Evolutionary conservation across 768 basidiomycete genomes (phyloP).

Genomic region (Leccinum rimulosum): DNA sequence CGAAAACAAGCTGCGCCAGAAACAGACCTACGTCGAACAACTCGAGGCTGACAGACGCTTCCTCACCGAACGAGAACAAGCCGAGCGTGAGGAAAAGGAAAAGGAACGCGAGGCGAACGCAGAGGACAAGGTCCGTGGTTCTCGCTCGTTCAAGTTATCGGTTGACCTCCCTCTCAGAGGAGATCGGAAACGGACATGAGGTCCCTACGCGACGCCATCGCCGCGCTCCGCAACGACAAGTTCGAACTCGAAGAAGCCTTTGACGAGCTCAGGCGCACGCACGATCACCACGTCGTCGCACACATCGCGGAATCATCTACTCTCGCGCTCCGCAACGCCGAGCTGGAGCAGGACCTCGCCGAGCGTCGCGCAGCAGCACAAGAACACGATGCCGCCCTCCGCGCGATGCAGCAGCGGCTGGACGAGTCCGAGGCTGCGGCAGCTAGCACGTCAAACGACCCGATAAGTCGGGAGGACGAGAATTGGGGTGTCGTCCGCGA

Average conservation of each 20-base stretch:
- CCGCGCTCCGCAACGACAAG: conserved; percentile 52
- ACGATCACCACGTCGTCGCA: conserved; percentile 47
- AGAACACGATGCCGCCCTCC: conserved; percentile 38
- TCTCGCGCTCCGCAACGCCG: conserved; percentile 42
- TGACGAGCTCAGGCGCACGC: conserved; percentile 43
- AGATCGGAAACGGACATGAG: conserved; percentile 52
- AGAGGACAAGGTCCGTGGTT: conserved; percentile 57
- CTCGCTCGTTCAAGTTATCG: not conserved
- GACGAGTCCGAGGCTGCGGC: conserved; percentile 42
- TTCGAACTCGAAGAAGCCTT: conserved; percentile 62
- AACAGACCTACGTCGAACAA: conserved; percentile 57
- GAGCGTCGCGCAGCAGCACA: conserved; percentile 41
- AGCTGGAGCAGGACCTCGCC: conserved; percentile 48
- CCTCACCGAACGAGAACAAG: conserved; percentile 64
- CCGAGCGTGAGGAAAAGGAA: conserved; percentile 68
- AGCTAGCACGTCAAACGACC: conserved; percentile 14
- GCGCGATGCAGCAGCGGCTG: conserved; percentile 46
- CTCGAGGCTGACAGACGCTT: conserved; percentile 70
- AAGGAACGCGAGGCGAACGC: conserved; percentile 46
- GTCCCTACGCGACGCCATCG: conserved; percentile 46
- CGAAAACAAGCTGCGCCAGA: conserved; percentile 66
- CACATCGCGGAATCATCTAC: conserved; percentile 53
- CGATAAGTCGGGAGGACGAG: conserved; percentile 41
- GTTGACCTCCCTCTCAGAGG: conserved; percentile 32
- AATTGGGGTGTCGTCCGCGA: conserved; percentile 63